Evolutionary conservation across 2,329 filamentous ascomycete genomes (phyloP).

Genomic region (Sphaerostilbella broomeana): DNA sequence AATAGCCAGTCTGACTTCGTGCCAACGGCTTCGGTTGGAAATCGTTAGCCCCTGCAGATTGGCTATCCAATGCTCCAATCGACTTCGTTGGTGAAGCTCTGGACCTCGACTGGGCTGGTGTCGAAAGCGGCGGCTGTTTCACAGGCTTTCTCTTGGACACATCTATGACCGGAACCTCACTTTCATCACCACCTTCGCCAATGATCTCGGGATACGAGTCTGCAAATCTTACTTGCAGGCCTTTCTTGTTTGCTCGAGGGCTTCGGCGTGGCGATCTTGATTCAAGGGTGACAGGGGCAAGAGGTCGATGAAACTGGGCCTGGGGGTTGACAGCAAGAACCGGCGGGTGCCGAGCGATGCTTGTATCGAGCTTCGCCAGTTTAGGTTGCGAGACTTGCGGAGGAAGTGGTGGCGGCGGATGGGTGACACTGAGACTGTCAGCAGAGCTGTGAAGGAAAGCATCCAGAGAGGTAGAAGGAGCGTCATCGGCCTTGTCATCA

Average conservation of each 20-base stretch:
- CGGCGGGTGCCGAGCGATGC: slow-evolving; percentile 50
- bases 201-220: slow-evolving; percentile 72
- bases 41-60: slow-evolving; percentile 25
- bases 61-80: background rate
- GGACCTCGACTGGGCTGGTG: slow-evolving; percentile 19
- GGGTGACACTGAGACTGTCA: slow-evolving; percentile 48
- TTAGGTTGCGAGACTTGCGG: slow-evolving; percentile 44
- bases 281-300: slow-evolving; percentile 33
- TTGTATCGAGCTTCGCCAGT: slow-evolving; percentile 54
- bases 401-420: slow-evolving; percentile 39
- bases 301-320: slow-evolving; percentile 38
- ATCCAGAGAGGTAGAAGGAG: slow-evolving; percentile 45
- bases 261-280: slow-evolving; percentile 38
- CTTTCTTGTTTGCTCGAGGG: slow-evolving; percentile 51
- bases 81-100: slow-evolving; percentile 10
- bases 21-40: slow-evolving; percentile 50
- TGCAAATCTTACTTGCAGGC: slow-evolving; percentile 67
- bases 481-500: slow-evolving; percentile 25
- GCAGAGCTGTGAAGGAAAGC: slow-evolving; percentile 52
- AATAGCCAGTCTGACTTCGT: slow-evolving; percentile 52
- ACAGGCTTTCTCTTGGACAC: slow-evolving; percentile 54
- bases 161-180: slow-evolving; percentile 63
- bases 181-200: slow-evolving; percentile 86
- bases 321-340: slow-evolving; percentile 40
- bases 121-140: slow-evolving; percentile 29